Evolutionary conservation across 352 stramenopile genomes (phyloP).

Genomic region (Pythium plurisporium): DNA sequence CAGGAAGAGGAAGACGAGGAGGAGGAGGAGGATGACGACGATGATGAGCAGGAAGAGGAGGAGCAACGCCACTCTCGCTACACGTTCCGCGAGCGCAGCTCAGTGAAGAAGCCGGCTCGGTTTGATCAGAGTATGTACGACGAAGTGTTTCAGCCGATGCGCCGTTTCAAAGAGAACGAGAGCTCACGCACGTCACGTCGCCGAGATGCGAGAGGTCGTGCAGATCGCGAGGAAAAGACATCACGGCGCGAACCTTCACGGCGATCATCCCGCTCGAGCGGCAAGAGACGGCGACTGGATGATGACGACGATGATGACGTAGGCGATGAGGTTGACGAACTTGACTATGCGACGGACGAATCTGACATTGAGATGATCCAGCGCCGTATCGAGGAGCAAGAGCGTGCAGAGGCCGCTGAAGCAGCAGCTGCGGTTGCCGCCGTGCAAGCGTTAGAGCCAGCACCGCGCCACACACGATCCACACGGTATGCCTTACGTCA

Average conservation of each 20-base stretch:
- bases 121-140: slow-evolving; percentile 70
- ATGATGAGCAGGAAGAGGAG: slow-evolving; percentile 10
- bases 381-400: slow-evolving; percentile 39
- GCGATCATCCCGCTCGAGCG: slow-evolving; percentile 1
- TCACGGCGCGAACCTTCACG: too few relatives aligned
- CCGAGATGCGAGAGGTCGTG: slow-evolving; percentile 4
- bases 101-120: slow-evolving; percentile 39
- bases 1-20: slow-evolving; percentile 1
- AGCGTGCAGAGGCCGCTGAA: slow-evolving; percentile 32
- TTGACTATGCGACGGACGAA: slow-evolving; percentile 36
- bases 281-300: slow-evolving; percentile 15
- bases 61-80: background rate
- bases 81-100: slow-evolving; percentile 44
- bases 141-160: slow-evolving; percentile 49
- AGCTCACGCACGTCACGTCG: slow-evolving; percentile 13
- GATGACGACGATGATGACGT: slow-evolving; percentile 32
- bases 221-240: slow-evolving; percentile 13
- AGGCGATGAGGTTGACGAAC: slow-evolving; percentile 17
- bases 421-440: slow-evolving; percentile 16
- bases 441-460: slow-evolving; percentile 15
- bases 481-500: slow-evolving; percentile 61
- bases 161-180: slow-evolving; percentile 17
- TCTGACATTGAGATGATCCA: slow-evolving; percentile 60
- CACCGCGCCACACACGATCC: slow-evolving; percentile 19
- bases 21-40: slow-evolving; percentile 5